Conservation (phyloP, 2,329 filamentous ascomycete species). For the Ceratocystis ficicola region DNA sequence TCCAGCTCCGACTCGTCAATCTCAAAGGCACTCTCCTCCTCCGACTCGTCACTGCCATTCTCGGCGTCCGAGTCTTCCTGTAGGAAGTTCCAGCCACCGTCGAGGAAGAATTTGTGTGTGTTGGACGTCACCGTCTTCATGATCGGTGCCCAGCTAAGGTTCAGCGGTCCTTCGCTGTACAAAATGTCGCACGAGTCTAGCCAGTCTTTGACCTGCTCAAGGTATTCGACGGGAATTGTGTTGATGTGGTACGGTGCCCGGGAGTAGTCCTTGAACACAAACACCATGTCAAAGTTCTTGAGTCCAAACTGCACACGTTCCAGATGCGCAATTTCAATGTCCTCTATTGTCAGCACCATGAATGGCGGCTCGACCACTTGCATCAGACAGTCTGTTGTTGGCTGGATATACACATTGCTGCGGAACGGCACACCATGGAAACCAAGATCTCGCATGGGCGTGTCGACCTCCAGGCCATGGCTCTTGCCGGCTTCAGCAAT, state of each 20-base stretch:
- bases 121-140: slow-evolving; percentile 98
- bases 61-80: slow-evolving; percentile 80
- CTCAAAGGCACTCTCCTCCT: slow-evolving; percentile 82
- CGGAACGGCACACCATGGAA: slow-evolving; percentile 95
- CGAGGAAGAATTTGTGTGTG: slow-evolving; percentile 86
- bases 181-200: slow-evolving; percentile 91
- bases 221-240: slow-evolving; percentile 88
- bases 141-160: slow-evolving; percentile 97
- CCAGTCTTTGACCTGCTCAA: slow-evolving; percentile 96
- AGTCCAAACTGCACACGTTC: slow-evolving; percentile 93
- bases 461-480: slow-evolving; percentile 84
- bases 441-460: slow-evolving; percentile 89
- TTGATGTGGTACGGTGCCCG: slow-evolving; percentile 89
- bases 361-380: slow-evolving; percentile 96
- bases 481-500: slow-evolving; percentile 90
- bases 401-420: slow-evolving; percentile 89
- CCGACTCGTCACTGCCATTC: slow-evolving; percentile 58
- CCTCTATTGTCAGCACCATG: slow-evolving; percentile 85
- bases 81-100: slow-evolving; percentile 92
- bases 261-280: slow-evolving; percentile 95
- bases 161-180: slow-evolving; percentile 86
- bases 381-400: slow-evolving; percentile 91
- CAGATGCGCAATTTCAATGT: slow-evolving; percentile 91
- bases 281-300: slow-evolving; percentile 98
- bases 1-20: slow-evolving; percentile 78